Evolutionary conservation across 1,139 yeast genomes (phyloP), one percentile per base, ranked within the genome.

Genomic region (Candida sp.): DNA sequence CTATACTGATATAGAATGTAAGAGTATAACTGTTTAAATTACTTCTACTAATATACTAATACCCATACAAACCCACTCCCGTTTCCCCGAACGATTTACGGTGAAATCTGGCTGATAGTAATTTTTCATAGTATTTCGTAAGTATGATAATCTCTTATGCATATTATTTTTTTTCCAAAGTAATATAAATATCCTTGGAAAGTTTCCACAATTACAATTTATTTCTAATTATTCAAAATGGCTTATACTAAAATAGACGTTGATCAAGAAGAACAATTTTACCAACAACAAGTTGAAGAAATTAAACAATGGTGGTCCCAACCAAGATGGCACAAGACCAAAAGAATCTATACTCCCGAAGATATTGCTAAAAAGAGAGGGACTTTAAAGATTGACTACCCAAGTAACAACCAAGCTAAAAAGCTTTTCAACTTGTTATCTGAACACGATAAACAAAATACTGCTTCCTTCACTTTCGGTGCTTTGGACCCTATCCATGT

Each of bases 401-500:
- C 95, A 43, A 87, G 96, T n/a, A 78, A 83, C 45, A 63, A 70
- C 43, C 93, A 87, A 78, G 86, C 98, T 45, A 84, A 86, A 64
- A 91, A 91, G 70, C 79, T 91, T 57, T 91, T 63, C 73, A 68
- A 71, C 49, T 68, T 87, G 42, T 75, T 91, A 54, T 72, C 73
- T 51, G 82, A 86, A 62, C 97, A 89, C 63, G 88, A 80, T 66
- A 71, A 75, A 54, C 73, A 84, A 56, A 82, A 81, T 63, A 81
- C 96, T 41, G 88, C 81, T 40, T 87, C 96, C 21, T 85, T 84
- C 75, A 93, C 98, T 36, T 91, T 89, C 61, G 99, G 99, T 62
- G 97, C 97, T 27, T 77, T 91, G 57, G 99, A 91, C 67, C 98
- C 98, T 37, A 87, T 93, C 54, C 99, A 91, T 63, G 89, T 90